Conservation (phyloP, 208 protist genomes). For the Naegleria gruberi region DNA sequence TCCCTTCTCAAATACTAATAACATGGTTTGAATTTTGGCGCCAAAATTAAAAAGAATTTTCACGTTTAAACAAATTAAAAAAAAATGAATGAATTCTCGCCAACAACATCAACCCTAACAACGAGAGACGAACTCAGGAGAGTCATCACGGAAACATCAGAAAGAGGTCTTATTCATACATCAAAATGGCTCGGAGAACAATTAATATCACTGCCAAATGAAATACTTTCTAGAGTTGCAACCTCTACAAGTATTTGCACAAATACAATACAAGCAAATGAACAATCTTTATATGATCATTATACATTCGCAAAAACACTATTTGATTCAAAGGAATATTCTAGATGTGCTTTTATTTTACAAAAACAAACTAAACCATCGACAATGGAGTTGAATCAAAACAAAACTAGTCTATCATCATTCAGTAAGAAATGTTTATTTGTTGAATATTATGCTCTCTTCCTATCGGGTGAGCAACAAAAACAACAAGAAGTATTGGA, state of each 20-base stretch:
- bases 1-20: no score
- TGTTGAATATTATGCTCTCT: conserved; percentile 36
- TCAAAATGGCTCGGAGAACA: conserved; percentile 12
- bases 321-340: conserved; percentile 36
- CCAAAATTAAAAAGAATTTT: no score
- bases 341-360: conserved; percentile 22
- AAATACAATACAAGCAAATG: neutral
- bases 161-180: neutral
- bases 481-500: conserved; percentile 35
- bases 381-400: neutral
- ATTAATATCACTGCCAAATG: neutral
- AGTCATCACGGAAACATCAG: neutral
- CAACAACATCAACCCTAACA: no score
- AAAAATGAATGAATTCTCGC: no score
- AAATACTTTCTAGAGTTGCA: neutral
- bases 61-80: no score
- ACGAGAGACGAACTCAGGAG: neutral
- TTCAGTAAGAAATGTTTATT: conserved; percentile 24
- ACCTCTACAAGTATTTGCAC: neutral
- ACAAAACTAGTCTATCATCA: neutral
- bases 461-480: conserved; percentile 36
- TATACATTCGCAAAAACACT: conserved; percentile 25
- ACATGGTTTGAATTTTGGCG: no score
- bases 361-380: neutral
- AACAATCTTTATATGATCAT: neutral